phyloP scores from a whole-genome alignment of 305 asterid species.

The Fraxinus paxiana region DNA sequence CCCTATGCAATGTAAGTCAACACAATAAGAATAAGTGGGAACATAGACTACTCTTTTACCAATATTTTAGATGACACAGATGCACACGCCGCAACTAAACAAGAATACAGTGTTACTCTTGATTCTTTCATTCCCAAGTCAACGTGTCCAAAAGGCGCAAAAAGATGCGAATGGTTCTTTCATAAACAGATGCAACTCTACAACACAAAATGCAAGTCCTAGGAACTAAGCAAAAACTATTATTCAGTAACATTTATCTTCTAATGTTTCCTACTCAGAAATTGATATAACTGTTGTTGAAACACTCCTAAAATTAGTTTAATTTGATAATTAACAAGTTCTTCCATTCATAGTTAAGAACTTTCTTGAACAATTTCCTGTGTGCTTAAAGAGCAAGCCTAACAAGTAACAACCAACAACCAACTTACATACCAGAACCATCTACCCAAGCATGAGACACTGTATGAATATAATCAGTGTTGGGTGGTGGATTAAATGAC shows the following conservation, averaged over 20 bases:
- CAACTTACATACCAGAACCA: not conserved
- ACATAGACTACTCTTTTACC: constrained; percentile 12
- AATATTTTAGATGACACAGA: constrained; percentile 13
- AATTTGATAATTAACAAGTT: not conserved
- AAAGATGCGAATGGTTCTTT: not conserved
- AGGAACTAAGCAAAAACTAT: constrained; percentile 5
- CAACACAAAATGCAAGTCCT: constrained; percentile 1
- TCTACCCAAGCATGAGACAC: not conserved
- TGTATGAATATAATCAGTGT: not conserved
- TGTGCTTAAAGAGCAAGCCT: not conserved
- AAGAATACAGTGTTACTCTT: constrained; percentile 10
- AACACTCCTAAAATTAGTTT: constrained; percentile 2
- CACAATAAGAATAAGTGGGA: constrained; percentile 22
- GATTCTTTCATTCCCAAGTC: constrained; percentile 7
- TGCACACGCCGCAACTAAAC: not conserved
- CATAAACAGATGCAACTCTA: not conserved
- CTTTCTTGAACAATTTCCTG: not conserved
- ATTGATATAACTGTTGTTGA: not conserved
- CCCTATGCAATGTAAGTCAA: constrained; percentile 48
- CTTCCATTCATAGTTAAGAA: constrained; percentile 4
- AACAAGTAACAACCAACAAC: not conserved
- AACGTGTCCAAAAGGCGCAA: not conserved
- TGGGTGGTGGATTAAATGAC: not conserved
- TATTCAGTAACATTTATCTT: constrained; percentile 4
- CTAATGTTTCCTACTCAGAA: constrained; percentile 1